Evolutionary conservation across 768 basidiomycete genomes (phyloP).

Genomic region (Paxillus rubicundulus): DNA sequence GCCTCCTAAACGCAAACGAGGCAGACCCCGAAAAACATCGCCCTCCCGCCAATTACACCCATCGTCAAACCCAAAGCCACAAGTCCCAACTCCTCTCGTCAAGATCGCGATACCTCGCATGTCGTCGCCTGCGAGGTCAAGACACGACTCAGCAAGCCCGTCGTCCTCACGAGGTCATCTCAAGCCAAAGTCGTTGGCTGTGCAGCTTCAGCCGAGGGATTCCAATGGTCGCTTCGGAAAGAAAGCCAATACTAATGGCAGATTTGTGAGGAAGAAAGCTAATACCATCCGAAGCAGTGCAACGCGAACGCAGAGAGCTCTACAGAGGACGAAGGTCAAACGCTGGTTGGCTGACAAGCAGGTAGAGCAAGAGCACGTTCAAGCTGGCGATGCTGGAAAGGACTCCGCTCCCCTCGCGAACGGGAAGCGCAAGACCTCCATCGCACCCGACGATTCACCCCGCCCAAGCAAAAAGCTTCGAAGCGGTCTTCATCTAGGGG

Average conservation of each 20-base stretch:
- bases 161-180: constrained; percentile 23
- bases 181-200: constrained; percentile 43
- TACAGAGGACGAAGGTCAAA: constrained; percentile 42
- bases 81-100: constrained; percentile 4
- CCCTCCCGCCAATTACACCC: constrained; percentile 10
- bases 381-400: constrained; percentile 12
- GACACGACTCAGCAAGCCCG: constrained; percentile 21
- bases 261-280: constrained; percentile 38
- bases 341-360: constrained; percentile 31
- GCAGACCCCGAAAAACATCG: constrained; percentile 34
- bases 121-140: constrained; percentile 21
- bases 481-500: constrained; percentile 14
- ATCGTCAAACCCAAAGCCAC: constrained; percentile 10
- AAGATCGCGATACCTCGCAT: constrained; percentile 11
- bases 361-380: constrained; percentile 20
- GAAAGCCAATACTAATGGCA: constrained; percentile 50
- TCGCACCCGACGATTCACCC: constrained; percentile 21
- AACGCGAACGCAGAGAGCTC: constrained; percentile 40
- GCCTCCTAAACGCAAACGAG: constrained; percentile 34
- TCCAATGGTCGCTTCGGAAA: constrained; percentile 67
- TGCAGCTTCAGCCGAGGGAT: constrained; percentile 57
- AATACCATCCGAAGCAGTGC: constrained; percentile 20
- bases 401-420: constrained; percentile 10
- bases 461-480: constrained; percentile 29
- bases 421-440: constrained; percentile 24